phyloP scores from a whole-genome alignment of 1,139 yeast species.

The Geotrichum bryndzae region DNA sequence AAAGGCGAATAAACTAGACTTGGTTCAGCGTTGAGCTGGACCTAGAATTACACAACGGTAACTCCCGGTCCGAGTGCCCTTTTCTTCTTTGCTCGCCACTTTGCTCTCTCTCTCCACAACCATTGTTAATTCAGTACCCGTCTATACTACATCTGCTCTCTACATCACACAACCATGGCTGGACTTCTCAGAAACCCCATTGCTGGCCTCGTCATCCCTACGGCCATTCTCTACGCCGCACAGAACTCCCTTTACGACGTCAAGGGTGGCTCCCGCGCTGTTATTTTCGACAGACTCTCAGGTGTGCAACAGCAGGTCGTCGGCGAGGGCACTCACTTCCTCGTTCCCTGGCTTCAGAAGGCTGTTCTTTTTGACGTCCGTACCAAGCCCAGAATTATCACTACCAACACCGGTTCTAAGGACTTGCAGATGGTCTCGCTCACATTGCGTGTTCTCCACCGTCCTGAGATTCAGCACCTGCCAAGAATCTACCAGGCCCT shows the following conservation, averaged over 20 bases:
- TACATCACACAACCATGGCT: constrained; percentile 7
- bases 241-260: constrained; percentile 61
- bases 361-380: constrained; percentile 88
- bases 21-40: not conserved
- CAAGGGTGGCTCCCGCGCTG: constrained; percentile 93
- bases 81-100: not conserved
- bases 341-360: constrained; percentile 92
- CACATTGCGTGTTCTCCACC: constrained; percentile 86
- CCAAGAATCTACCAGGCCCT: constrained; percentile 84
- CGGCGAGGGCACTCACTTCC: constrained; percentile 96
- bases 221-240: constrained; percentile 25
- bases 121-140: not conserved
- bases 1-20: too few species aligned
- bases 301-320: constrained; percentile 88
- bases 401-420: constrained; percentile 94
- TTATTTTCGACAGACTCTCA: constrained; percentile 80
- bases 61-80: not conserved
- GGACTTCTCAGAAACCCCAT: constrained; percentile 15
- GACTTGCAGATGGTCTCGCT: constrained; percentile 93
- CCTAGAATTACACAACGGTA: not conserved
- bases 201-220: constrained; percentile 29
- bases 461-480: constrained; percentile 80
- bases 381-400: constrained; percentile 82
- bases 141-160: not conserved
- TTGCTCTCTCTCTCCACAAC: not conserved